Evolutionary conservation across 108 stramenopile genomes (phyloP).

Genomic region (Nannochloropsis gaditana): DNA sequence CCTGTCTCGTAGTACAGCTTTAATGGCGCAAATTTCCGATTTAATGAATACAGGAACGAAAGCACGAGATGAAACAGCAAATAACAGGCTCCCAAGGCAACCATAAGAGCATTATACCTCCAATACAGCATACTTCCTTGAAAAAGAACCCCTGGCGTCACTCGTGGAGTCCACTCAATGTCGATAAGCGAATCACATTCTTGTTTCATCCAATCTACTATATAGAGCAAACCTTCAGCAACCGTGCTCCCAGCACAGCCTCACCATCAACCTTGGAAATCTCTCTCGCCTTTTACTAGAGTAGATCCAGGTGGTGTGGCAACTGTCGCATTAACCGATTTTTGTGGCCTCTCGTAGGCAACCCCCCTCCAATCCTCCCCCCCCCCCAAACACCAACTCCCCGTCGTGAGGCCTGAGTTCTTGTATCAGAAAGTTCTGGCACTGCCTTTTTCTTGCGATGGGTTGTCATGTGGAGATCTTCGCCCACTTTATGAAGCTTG

Average conservation of each 20-base stretch:
- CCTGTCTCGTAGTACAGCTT: no score
- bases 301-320: conserved; percentile 19
- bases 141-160: no score
- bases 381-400: not conserved
- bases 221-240: not conserved
- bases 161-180: no score
- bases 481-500: no score
- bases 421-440: not conserved
- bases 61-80: no score
- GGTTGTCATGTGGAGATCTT: not conserved
- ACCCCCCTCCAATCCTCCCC: not conserved
- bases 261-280: conserved; percentile 15
- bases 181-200: not conserved
- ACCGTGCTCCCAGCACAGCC: no score
- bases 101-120: no score
- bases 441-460: not conserved
- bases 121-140: no score
- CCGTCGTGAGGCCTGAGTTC: not conserved
- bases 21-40: no score
- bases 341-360: conserved; percentile 15
- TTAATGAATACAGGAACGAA: no score
- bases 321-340: not conserved
- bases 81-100: no score
- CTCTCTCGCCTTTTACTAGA: conserved; percentile 20
- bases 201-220: not conserved